Evolutionary conservation across 768 basidiomycete species (phyloP).

Genomic region (Lyophyllum semitale): DNA sequence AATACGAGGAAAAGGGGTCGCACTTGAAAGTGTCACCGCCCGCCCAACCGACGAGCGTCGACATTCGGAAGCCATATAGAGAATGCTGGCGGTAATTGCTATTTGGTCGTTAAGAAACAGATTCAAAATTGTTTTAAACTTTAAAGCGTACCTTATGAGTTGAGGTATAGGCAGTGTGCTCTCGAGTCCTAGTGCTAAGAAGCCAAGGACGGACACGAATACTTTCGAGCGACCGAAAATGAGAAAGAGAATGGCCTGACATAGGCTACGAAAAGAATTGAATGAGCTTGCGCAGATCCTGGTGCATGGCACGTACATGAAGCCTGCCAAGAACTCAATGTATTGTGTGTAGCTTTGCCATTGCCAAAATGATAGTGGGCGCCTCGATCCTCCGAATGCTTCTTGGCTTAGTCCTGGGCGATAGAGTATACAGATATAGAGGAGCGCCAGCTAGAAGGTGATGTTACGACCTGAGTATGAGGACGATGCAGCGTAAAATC

Average conservation of each 20-base stretch:
- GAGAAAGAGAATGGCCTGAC: slow-evolving; percentile 72
- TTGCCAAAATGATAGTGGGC: slow-evolving; percentile 83
- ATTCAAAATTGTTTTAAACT: slow-evolving; percentile 3
- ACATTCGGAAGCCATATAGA: slow-evolving; percentile 81
- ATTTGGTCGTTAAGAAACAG: neutral
- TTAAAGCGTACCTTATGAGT: slow-evolving; percentile 60
- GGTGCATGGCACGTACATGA: slow-evolving; percentile 54
- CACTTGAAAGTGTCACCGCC: slow-evolving; percentile 89
- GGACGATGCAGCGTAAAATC: neutral
- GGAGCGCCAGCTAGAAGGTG: slow-evolving; percentile 59
- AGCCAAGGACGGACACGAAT: slow-evolving; percentile 69
- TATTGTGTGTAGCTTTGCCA: slow-evolving; percentile 79
- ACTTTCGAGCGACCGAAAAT: slow-evolving; percentile 66
- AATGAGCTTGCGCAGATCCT: neutral
- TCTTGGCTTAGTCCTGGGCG: slow-evolving; percentile 64
- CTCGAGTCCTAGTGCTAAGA: slow-evolving; percentile 78
- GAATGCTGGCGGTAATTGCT: slow-evolving; percentile 83
- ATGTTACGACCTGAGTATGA: slow-evolving; percentile 14
- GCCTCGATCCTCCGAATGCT: slow-evolving; percentile 54
- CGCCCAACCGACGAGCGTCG: slow-evolving; percentile 81
- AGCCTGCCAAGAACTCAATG: slow-evolving; percentile 78
- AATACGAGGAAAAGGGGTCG: slow-evolving; percentile 15
- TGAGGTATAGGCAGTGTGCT: slow-evolving; percentile 88
- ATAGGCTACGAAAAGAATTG: slow-evolving; percentile 46
- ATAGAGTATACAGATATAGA: slow-evolving; percentile 82